These are phyloP conservation scores for Penicillium carneum DNA, from an alignment of 2,329 filamentous ascomycete species.

Conservation along the genomic window DNA sequence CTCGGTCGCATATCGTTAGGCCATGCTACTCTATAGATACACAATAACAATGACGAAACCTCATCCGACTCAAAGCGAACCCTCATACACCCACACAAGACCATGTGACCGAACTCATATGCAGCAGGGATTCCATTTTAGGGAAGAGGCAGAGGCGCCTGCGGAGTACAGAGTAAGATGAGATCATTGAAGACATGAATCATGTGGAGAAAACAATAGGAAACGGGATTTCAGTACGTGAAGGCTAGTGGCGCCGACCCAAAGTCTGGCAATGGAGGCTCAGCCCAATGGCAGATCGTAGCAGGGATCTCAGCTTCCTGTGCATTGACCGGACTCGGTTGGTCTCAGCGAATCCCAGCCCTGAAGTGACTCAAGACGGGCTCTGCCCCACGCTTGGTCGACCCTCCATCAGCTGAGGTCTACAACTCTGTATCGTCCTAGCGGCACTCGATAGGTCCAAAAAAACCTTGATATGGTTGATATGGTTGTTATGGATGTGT, in stretches of 20 bases:
- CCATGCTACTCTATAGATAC: neutral
- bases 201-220: constrained; percentile 10
- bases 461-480: constrained; percentile 9
- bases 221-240: constrained; percentile 17
- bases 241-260: constrained; percentile 38
- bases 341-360: constrained; percentile 42
- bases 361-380: constrained; percentile 41
- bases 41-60: neutral
- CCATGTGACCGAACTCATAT: constrained; percentile 39
- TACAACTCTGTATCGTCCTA: constrained; percentile 20
- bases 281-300: constrained; percentile 51
- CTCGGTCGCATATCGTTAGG: neutral
- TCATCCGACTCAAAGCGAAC: constrained; percentile 19
- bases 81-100: constrained; percentile 14
- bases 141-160: constrained; percentile 13
- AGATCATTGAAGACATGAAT: constrained; percentile 27
- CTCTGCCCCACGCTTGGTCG: constrained; percentile 42
- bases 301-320: constrained; percentile 47
- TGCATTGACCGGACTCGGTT: constrained; percentile 39
- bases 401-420: constrained; percentile 47
- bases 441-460: constrained; percentile 32
- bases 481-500: constrained; percentile 10
- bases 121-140: constrained; percentile 31
- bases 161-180: constrained; percentile 27
- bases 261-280: constrained; percentile 46